Evolutionary conservation across 2,329 filamentous ascomycete species (phyloP).

Genomic region (Stagonosporopsis vannaccii): DNA sequence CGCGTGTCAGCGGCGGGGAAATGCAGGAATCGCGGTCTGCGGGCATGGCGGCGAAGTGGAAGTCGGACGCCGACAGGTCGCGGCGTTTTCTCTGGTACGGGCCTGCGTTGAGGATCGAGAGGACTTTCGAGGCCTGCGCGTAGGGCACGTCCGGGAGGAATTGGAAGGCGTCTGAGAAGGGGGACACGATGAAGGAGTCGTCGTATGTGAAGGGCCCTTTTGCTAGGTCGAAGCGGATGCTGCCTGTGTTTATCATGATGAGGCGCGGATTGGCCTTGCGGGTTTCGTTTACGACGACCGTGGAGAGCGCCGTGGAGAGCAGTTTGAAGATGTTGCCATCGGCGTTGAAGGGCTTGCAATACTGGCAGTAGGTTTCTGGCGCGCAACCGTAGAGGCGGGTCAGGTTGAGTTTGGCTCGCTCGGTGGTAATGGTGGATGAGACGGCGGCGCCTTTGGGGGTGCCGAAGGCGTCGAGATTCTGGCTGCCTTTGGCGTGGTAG

Average conservation of each 20-base stretch:
- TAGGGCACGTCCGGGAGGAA: slow-evolving; percentile 63
- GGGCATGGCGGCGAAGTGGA: slow-evolving; percentile 48
- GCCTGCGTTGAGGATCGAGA: slow-evolving; percentile 55
- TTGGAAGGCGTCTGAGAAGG: slow-evolving; percentile 62
- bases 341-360: slow-evolving; percentile 61
- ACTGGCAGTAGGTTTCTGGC: slow-evolving; percentile 66
- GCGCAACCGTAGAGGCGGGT: slow-evolving; percentile 66
- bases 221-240: slow-evolving; percentile 67
- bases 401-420: slow-evolving; percentile 63
- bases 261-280: slow-evolving; percentile 61
- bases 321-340: slow-evolving; percentile 64
- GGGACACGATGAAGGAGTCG: slow-evolving; percentile 63
- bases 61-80: slow-evolving; percentile 40
- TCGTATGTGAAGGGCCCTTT: slow-evolving; percentile 68
- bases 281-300: slow-evolving; percentile 60
- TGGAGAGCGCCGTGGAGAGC: slow-evolving; percentile 59
- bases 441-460: slow-evolving; percentile 57
- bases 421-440: slow-evolving; percentile 59
- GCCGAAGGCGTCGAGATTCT: slow-evolving; percentile 57
- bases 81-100: slow-evolving; percentile 46
- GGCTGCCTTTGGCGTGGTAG: slow-evolving; percentile 65
- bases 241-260: slow-evolving; percentile 67
- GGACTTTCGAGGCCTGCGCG: slow-evolving; percentile 51
- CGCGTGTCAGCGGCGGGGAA: slow-evolving; percentile 53
- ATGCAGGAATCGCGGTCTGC: slow-evolving; percentile 56